These are phyloP conservation scores for Ophiostoma tasmaniense DNA, from an alignment of 2,329 filamentous ascomycete genomes.

Conservation along the genomic window DNA sequence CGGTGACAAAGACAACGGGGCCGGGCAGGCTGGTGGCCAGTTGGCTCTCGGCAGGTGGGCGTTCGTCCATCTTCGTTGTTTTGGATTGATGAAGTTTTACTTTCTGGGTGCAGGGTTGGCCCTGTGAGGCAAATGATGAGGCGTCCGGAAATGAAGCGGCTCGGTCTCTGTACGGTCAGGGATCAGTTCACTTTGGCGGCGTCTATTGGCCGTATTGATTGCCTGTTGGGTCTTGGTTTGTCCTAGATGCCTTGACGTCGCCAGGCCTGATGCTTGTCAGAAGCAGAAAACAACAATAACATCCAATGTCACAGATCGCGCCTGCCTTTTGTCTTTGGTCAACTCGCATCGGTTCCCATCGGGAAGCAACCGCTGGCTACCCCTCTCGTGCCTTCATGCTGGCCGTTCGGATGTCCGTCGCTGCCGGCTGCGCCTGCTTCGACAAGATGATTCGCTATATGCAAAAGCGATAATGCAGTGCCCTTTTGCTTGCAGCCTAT, in stretches of 20 bases:
- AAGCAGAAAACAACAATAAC: neutral
- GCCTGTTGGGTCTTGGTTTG: neutral
- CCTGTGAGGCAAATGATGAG: neutral
- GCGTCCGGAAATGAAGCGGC: neutral
- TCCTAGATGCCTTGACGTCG: neutral
- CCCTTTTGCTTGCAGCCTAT: neutral
- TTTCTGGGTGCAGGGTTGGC: neutral
- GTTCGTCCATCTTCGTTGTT: neutral
- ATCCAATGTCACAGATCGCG: neutral
- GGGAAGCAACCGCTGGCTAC: neutral
- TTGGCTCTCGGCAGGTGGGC: neutral
- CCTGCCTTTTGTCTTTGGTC: neutral
- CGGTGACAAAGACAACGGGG: constrained; percentile 19
- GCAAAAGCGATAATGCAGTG: neutral
- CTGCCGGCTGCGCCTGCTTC: neutral
- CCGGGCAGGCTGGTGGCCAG: constrained; percentile 16
- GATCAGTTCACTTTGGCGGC: neutral
- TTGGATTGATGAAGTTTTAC: too few relatives aligned
- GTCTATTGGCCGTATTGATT: neutral
- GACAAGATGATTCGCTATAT: neutral
- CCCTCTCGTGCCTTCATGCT: neutral
- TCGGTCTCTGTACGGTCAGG: neutral
- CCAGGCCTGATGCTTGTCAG: neutral
- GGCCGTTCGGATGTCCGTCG: neutral
- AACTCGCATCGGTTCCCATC: neutral